phyloP scores from a whole-genome alignment of 805 yeast genomes.

The Blastobotrys chiropterorum region DNA sequence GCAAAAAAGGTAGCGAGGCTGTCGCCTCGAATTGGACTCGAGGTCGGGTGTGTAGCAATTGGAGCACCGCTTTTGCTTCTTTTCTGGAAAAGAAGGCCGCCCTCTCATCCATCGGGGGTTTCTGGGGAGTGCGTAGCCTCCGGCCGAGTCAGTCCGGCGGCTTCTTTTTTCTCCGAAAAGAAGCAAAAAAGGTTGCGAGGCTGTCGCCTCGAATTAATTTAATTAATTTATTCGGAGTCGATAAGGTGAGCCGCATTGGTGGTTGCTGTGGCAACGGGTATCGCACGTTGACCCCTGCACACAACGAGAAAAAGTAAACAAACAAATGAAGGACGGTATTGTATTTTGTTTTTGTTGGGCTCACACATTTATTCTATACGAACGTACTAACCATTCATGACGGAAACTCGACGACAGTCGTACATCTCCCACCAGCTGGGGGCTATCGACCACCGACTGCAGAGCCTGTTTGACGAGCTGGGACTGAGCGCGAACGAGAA shows the following conservation, averaged over 20 bases:
- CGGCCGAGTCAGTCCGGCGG: not conserved
- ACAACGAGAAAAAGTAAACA: not conserved
- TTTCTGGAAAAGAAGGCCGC: too few relatives aligned
- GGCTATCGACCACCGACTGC: conserved; percentile 22
- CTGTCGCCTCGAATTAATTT: too few relatives aligned
- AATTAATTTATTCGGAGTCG: too few relatives aligned
- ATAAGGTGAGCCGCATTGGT: too few relatives aligned
- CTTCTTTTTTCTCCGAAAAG: not conserved
- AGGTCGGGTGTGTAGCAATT: too few relatives aligned
- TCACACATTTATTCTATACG: not conserved
- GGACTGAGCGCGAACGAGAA: conserved; percentile 21
- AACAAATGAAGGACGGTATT: not conserved
- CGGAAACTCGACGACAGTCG: conserved; percentile 15
- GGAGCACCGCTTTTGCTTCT: too few relatives aligned
- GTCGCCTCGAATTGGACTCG: too few relatives aligned
- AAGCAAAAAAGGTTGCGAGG: not conserved
- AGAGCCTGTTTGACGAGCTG: conserved; percentile 23
- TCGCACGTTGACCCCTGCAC: not conserved
- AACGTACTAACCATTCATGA: not conserved
- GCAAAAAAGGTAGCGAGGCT: not conserved
- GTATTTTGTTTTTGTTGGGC: not conserved
- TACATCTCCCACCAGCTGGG: conserved; percentile 23
- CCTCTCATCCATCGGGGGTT: too few relatives aligned
- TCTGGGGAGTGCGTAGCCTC: too few relatives aligned
- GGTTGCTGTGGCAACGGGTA: not conserved